Conservation (phyloP, 73 alveolate genomes). For the Paramecium biaurelia region DNA sequence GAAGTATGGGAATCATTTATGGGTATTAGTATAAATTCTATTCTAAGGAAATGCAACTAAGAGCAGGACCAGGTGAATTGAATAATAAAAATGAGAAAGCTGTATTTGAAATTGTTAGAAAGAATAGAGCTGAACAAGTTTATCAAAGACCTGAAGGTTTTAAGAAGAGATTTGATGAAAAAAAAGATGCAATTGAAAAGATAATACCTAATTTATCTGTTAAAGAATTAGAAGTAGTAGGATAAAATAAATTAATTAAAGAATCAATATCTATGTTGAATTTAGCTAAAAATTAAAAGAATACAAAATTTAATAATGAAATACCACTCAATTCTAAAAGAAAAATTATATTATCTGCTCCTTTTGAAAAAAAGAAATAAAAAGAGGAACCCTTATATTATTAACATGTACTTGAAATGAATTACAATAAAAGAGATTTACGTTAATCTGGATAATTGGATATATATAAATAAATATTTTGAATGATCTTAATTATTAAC, state of each 20-base stretch:
- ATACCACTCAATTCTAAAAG: not conserved
- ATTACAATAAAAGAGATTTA: not conserved
- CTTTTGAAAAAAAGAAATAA: not conserved
- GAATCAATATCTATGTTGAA: not conserved
- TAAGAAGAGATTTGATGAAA: constrained; percentile 8
- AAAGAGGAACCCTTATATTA: constrained; percentile 18
- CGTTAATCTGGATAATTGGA: constrained; percentile 13
- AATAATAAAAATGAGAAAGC: not conserved
- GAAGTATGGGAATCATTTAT: constrained; percentile 30
- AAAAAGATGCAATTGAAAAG: not conserved
- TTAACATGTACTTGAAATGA: constrained; percentile 28
- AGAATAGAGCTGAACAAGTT: not conserved
- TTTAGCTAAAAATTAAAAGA: not conserved
- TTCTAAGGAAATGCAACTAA: constrained; percentile 14
- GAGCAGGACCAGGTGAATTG: not conserved
- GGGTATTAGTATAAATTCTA: not conserved
- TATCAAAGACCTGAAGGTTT: constrained; percentile 23
- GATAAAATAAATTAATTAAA: constrained; percentile 25
- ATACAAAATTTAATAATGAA: not conserved
- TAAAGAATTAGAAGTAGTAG: not conserved
- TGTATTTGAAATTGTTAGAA: not conserved
- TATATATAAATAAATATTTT: constrained; percentile 28
- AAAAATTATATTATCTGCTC: not conserved
- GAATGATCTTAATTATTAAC: not conserved
- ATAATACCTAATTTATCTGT: not conserved